Evolutionary conservation across 768 basidiomycete species (phyloP), one percentile per base, ranked within the genome.

Genomic region (Exsudoporus frostii): DNA sequence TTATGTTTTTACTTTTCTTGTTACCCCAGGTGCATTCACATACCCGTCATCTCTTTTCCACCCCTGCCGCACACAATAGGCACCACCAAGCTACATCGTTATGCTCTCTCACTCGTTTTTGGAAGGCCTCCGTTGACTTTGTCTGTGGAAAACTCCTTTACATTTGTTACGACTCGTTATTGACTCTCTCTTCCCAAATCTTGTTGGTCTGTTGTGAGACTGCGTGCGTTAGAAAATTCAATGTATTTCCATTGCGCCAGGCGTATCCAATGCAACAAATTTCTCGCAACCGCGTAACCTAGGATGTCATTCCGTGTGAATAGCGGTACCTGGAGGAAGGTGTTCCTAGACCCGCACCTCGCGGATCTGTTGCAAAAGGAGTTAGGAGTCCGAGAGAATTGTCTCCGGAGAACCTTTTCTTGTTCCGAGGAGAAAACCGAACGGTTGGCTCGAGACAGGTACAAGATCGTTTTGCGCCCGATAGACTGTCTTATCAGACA

Each of bases 41-140:
- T 65, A 68, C 63, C 67, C 33, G 34, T 32, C 54, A 29, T 51
- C 50, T 45, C 52, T 36, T 49, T 30, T 42, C 58, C 43, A 42
- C 54, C 49, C 29, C 49, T 54, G 52, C 60, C 63, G 51, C 50
- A 44, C 57, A 57, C 65, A 59, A 51, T 40, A 52, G 54, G 56
- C 49, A 58, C 45, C 55, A 39, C 53, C 49, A 56, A 55, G 55
- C 56, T 59, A 59, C 34, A 66, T 64, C 57, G 47, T 57, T 62
- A 64, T 66, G 62, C 64, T 59, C 39, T 56, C 54, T 47, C 62
- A 19, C 55, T 65, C 65, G 51, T 67, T 69, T 55, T 46, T 56
- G 39, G 50, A 53, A 60, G 46, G 39, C 34, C 41, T 50, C 54
- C 36, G 37, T 53, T 38, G 60, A 46, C 50, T 54, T 53, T 22